A percentile compares a stretch with the other conserved stretches of the same genome.
Evolutionary conservation across 1,139 yeast genomes (phyloP).

Genomic region (Yamadazyma dushanensis): DNA sequence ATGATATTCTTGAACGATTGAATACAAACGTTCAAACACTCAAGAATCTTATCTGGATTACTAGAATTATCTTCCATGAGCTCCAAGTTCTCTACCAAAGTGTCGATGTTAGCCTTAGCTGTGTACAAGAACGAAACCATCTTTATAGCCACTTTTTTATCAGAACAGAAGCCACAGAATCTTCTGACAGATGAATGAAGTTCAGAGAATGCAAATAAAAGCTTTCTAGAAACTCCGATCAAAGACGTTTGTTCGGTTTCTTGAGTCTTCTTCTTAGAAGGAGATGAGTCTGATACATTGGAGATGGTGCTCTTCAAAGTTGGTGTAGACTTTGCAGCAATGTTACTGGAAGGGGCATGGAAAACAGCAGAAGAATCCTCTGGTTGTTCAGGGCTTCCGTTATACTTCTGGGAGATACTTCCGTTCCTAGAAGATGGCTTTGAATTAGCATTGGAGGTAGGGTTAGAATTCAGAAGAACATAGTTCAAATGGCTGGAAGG

Average conservation of each 20-base stretch:
- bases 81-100: slow-evolving; percentile 59
- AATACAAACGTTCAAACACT: slow-evolving; percentile 35
- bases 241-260: slow-evolving; percentile 26
- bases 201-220: slow-evolving; percentile 64
- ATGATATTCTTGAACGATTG: slow-evolving; percentile 54
- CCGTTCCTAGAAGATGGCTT: slow-evolving; percentile 15
- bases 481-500: neutral
- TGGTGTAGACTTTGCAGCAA: slow-evolving; percentile 9
- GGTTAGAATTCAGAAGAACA: slow-evolving; percentile 2
- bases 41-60: slow-evolving; percentile 29
- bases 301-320: slow-evolving; percentile 3
- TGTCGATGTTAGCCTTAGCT: slow-evolving; percentile 59
- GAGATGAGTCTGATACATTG: slow-evolving; percentile 11
- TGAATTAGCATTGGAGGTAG: slow-evolving; percentile 10
- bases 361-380: too few relatives aligned
- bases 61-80: slow-evolving; percentile 48
- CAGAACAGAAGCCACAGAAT: slow-evolving; percentile 66
- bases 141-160: slow-evolving; percentile 58
- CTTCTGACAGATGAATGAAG: slow-evolving; percentile 68
- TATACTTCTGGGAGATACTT: slow-evolving; percentile 10
- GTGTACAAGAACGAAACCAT: slow-evolving; percentile 56
- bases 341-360: slow-evolving; percentile 4
- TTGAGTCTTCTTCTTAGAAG: slow-evolving; percentile 9
- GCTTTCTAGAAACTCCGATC: slow-evolving; percentile 54
- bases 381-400: too few relatives aligned